phyloP scores from a whole-genome alignment of 2,329 filamentous ascomycete species.

The Cladosporium sp. region DNA sequence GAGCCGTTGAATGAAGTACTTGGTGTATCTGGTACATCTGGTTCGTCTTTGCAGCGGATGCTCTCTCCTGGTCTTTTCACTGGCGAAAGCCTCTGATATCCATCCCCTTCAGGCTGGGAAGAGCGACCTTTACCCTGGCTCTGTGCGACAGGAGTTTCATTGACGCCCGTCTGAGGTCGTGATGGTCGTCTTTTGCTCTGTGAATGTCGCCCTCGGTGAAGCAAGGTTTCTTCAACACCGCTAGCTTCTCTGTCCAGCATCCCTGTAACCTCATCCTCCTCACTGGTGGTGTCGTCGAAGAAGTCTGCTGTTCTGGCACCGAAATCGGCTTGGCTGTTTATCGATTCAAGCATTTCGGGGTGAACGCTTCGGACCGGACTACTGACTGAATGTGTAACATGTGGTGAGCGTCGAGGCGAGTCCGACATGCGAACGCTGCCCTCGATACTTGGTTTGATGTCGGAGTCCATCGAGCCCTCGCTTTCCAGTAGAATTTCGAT shows the following conservation, averaged over 20 bases:
- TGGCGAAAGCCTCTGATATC: slow-evolving; percentile 25
- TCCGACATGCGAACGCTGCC: slow-evolving; percentile 24
- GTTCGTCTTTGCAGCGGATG: not conserved
- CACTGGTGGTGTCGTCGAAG: slow-evolving; percentile 30
- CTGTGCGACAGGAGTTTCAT: slow-evolving; percentile 17
- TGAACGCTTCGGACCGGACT: slow-evolving; percentile 35
- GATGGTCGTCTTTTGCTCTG: slow-evolving; percentile 19
- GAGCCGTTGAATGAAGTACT: slow-evolving; percentile 27
- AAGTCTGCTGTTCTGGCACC: slow-evolving; percentile 31
- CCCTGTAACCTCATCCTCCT: slow-evolving; percentile 3
- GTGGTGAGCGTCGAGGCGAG: slow-evolving; percentile 31
- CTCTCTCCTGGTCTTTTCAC: not conserved
- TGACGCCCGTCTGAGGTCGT: slow-evolving; percentile 15
- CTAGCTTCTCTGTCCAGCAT: slow-evolving; percentile 10
- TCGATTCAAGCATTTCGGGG: slow-evolving; percentile 30
- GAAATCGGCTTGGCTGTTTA: slow-evolving; percentile 28
- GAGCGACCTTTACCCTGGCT: slow-evolving; percentile 18
- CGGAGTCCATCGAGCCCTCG: slow-evolving; percentile 7
- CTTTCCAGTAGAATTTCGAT: too few relatives aligned
- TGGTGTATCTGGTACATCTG: slow-evolving; percentile 15
- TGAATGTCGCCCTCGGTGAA: slow-evolving; percentile 16
- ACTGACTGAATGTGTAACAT: slow-evolving; percentile 25
- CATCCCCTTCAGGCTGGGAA: slow-evolving; percentile 15
- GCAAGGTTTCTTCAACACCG: slow-evolving; percentile 13
- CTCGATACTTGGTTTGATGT: not conserved